Evolutionary conservation across 1,284 basidiomycete genomes (phyloP).

Genomic region (Cryptococcus jaspeensis): DNA sequence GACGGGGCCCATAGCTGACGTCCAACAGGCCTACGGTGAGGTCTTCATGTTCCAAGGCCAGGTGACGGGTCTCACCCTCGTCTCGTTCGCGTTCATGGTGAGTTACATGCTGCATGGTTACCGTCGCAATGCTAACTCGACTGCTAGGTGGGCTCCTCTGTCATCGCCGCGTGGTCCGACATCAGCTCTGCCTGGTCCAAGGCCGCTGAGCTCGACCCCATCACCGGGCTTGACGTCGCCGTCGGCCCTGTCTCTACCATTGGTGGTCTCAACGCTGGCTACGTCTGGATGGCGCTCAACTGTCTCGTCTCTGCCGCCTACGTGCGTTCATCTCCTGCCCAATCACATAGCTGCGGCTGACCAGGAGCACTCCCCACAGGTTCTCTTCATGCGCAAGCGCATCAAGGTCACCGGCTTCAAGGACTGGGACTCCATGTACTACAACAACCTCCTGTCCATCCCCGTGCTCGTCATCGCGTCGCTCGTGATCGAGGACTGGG

Average conservation of each 20-base stretch:
- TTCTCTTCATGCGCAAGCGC: slow-evolving; percentile 92
- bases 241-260: slow-evolving; percentile 29
- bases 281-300: slow-evolving; percentile 95
- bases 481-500: slow-evolving; percentile 88
- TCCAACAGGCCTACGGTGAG: slow-evolving; percentile 58
- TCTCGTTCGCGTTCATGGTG: slow-evolving; percentile 92
- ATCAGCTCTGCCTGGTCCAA: slow-evolving; percentile 56
- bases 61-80: slow-evolving; percentile 82
- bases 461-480: slow-evolving; percentile 85
- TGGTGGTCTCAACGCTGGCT: slow-evolving; percentile 72
- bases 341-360: no score
- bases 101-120: slow-evolving; percentile 15
- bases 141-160: slow-evolving; percentile 78
- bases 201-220: slow-evolving; percentile 38
- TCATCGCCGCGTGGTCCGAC: slow-evolving; percentile 95
- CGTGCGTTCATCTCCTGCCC: slow-evolving; percentile 56
- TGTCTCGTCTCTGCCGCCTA: slow-evolving; percentile 89
- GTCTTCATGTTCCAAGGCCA: slow-evolving; percentile 93
- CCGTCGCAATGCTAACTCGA: neutral
- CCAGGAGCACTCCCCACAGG: slow-evolving; percentile 54
- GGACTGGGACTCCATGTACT: slow-evolving; percentile 99
- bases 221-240: slow-evolving; percentile 39
- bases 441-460: slow-evolving; percentile 95
- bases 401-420: slow-evolving; percentile 97
- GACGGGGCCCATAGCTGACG: neutral